Evolutionary conservation across 2,329 filamentous ascomycete genomes (phyloP).

Genomic region (Hansfordia pulvinata): DNA sequence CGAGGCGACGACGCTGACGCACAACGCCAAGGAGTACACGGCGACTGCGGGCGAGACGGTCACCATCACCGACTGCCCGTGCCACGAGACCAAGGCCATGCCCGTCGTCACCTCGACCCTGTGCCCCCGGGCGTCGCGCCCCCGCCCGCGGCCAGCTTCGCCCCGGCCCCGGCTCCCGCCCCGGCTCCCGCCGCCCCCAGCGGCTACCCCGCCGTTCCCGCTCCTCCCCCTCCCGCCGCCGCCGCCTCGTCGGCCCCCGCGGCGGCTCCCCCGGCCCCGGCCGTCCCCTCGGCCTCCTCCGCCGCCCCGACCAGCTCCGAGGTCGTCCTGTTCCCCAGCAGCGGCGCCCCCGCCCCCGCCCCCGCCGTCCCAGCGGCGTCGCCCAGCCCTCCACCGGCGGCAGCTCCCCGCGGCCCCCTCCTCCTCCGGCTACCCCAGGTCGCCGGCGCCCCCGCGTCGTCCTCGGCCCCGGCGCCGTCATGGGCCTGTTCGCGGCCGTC

Average conservation of each 20-base stretch:
- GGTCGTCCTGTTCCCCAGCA: too few species aligned
- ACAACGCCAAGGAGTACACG: slow-evolving; percentile 36
- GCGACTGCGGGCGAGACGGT: slow-evolving; percentile 39
- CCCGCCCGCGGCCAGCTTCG: neutral
- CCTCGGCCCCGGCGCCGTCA: neutral
- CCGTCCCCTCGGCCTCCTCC: slow-evolving; percentile 1
- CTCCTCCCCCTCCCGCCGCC: slow-evolving; percentile 1
- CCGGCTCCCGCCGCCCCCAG: slow-evolving; percentile 1
- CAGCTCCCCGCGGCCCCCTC: slow-evolving; percentile 1
- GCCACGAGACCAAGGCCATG: slow-evolving; percentile 22
- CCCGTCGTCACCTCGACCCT: slow-evolving; percentile 10
- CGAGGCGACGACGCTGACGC: slow-evolving; percentile 34
- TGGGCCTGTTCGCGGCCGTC: too few species aligned
- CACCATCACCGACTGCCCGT: slow-evolving; percentile 41
- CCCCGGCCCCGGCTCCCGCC: slow-evolving; percentile 2
- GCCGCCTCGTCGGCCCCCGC: neutral
- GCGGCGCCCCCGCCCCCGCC: neutral
- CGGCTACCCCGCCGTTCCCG: neutral
- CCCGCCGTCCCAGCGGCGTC: slow-evolving; percentile 1
- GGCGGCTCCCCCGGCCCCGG: slow-evolving; percentile 3
- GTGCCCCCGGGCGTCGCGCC: slow-evolving; percentile 5
- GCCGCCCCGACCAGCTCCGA: too few species aligned
- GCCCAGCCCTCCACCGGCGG: slow-evolving; percentile 3
- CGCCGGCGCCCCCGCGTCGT: slow-evolving; percentile 4
- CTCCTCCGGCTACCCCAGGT: slow-evolving; percentile 3